Base-by-base conservation (phyloP, 2,329 filamentous ascomycete species). In the Hymenotorrendiella dingleyae region DNA sequence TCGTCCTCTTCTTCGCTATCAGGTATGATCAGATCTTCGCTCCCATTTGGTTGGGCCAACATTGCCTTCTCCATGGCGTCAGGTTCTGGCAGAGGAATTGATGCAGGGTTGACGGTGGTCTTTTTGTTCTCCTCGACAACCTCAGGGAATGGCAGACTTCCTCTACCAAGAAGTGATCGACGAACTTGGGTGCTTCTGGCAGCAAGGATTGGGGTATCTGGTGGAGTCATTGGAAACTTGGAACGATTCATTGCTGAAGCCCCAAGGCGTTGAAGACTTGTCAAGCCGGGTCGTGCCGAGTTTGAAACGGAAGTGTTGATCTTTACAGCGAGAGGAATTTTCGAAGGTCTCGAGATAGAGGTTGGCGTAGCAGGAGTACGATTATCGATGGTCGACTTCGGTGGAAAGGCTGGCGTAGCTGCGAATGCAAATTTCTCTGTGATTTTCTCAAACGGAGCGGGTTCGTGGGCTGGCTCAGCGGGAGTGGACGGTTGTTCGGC, bases 11-110 rank as follows among this genome's bases (percentile, higher is more conserved):
- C 69, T 30, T 75, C 72, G 37, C 70, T 74, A 43, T 70, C 65
- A 16, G 69, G 70, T 28, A 74, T 56, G 16, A 76, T 67, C 27
- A 68, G 53, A 50, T 76, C 73, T 51, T 76, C 73, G 46, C 73
- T 76, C 2, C 73, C 73, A 33, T 61, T 54, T 6, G 59, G 32
- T 26, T 26, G 35, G 32, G 40, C 43, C 26, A 57, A 37, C 24
- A 51, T 42, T 4, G 46, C 43, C 23, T 42, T 57, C 41, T 58
- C 53, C 3, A 23, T 39, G 4, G 56, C 45, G 35, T 56, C 41
- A 29, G 52, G 14, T 55, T 47, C 17, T 43, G 57, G 52, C 52
- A 65, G 52, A 61, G 59, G 34, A 58, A 68, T 46, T 50, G 62
- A 42, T 62, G 67, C 39, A 55, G 64, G 48, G 50, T 60, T 36